A percentile compares a stretch with the other conserved stretches of the same genome.
Evolutionary conservation across 768 basidiomycete species (phyloP).

Genomic region (Russula abietina): DNA sequence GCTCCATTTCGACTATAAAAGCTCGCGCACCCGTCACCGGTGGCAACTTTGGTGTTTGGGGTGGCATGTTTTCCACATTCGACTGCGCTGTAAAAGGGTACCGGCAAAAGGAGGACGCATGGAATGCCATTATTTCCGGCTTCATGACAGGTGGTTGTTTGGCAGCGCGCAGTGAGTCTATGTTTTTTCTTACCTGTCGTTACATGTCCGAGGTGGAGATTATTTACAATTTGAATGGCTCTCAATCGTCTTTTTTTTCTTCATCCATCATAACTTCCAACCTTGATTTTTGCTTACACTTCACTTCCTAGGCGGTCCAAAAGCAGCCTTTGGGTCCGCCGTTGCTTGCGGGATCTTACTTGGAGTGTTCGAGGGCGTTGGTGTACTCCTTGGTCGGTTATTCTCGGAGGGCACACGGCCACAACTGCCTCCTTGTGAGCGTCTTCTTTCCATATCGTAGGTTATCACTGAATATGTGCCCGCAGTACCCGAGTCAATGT

Average conservation of each 20-base stretch:
- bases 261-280: no score
- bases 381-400: slow-evolving; percentile 84
- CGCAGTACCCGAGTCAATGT: slow-evolving; percentile 22
- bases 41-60: slow-evolving; percentile 94
- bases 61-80: slow-evolving; percentile 97
- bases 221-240: not conserved
- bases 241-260: not conserved
- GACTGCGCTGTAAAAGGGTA: slow-evolving; percentile 97
- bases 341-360: slow-evolving; percentile 94
- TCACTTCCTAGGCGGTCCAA: slow-evolving; percentile 70
- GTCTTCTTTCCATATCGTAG: not conserved
- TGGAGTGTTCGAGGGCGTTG: slow-evolving; percentile 92
- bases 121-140: slow-evolving; percentile 98
- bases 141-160: slow-evolving; percentile 98
- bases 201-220: not conserved
- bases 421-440: slow-evolving; percentile 72
- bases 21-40: slow-evolving; percentile 97
- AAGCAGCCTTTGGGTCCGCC: slow-evolving; percentile 85
- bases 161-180: slow-evolving; percentile 80
- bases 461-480: not conserved
- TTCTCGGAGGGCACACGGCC: slow-evolving; percentile 80
- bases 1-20: slow-evolving; percentile 94
- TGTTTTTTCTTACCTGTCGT: slow-evolving; percentile 2
- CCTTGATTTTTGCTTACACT: not conserved
- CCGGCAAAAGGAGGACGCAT: slow-evolving; percentile 96